Conservation (phyloP, 495 filamentous ascomycete genomes). For the Penicillium samsonianum region DNA sequence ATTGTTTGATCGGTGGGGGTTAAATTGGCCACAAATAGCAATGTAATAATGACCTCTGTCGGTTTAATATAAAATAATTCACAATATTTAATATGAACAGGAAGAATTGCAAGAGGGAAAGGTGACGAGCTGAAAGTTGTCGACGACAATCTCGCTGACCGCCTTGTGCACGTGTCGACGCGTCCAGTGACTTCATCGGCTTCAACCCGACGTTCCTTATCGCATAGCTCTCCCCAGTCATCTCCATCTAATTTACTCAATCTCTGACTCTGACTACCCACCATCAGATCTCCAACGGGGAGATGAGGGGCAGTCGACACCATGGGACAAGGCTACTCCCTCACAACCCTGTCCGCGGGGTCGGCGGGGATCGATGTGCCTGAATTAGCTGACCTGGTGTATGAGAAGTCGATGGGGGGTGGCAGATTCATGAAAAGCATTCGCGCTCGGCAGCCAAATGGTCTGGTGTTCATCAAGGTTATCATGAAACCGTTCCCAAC, state of each 20-base stretch:
- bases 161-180: constrained; percentile 29
- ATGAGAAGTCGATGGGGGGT: constrained; percentile 90
- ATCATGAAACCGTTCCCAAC: constrained; percentile 85
- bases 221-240: not conserved
- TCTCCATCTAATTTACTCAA: not conserved
- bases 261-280: constrained; percentile 4
- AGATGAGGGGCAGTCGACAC: constrained; percentile 43
- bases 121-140: constrained; percentile 6
- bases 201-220: constrained; percentile 9
- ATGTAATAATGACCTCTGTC: not conserved
- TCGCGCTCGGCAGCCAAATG: constrained; percentile 83
- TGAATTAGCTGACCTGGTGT: constrained; percentile 83
- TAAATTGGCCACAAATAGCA: not conserved
- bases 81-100: not conserved
- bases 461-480: constrained; percentile 88
- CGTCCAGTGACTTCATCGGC: constrained; percentile 29
- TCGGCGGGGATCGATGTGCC: constrained; percentile 90
- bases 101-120: not conserved
- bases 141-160: constrained; percentile 19
- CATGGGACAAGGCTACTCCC: constrained; percentile 98
- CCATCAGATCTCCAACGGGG: constrained; percentile 19
- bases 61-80: not conserved
- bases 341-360: constrained; percentile 84
- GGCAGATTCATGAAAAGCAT: constrained; percentile 98
- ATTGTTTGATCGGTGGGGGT: not conserved